Base-by-base conservation (phyloP, 352 stramenopile genomes). In the Elongisporangium undulatum region DNA sequence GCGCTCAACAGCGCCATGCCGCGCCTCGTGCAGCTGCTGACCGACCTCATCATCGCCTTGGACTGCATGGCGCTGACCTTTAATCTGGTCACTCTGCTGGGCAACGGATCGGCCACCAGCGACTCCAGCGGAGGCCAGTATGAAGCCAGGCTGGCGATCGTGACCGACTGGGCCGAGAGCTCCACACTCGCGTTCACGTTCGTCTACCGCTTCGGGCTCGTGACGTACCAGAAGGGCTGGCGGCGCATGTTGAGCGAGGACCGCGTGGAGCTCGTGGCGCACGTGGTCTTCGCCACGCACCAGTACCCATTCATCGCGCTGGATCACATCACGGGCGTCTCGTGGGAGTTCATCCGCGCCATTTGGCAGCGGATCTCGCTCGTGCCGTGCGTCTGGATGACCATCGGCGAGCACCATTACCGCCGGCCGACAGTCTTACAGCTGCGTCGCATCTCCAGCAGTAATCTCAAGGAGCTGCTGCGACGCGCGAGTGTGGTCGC, bases 231-330 rank as follows among this genome's bases (percentile, higher is more conserved):
- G 6, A 51, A 63, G 24, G 58, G 61, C 52, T 71, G 56, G 56
- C 34, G 48, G 2, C 19, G 50, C 12, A 16, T 74, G 16, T 6
- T 73, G 24, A 52, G 52, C 23, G 61, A 79, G 21, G 69, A 75
- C 55, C 63, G 53, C 19, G 22, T 64, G n/a, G 72, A 81, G 38
- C 4, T 78, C 2, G 24, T 67, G 21, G 67, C 57, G 20, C 65
- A 81, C 53, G 17, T 78, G 16, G 49, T 75, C 5, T 78, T 81
- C 51, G 54, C 58, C 16, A 56, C 63, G 49, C 67, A 75, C 58
- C 61, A 81, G 59, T 72, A 76, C 45, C 58, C 64, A 17, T 81
- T 78, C 58, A 63, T 71, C 20, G 15, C 78, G 48, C 51, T 69
- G 12, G 41, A 67, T 17, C 49, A 55, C 57, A 7, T 50, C 10